Percentiles rank a stretch among this genome's conserved stretches.
These are phyloP conservation scores for Rubroboletus satanas DNA, from an alignment of 768 basidiomycete species.

Conservation along the genomic window DNA sequence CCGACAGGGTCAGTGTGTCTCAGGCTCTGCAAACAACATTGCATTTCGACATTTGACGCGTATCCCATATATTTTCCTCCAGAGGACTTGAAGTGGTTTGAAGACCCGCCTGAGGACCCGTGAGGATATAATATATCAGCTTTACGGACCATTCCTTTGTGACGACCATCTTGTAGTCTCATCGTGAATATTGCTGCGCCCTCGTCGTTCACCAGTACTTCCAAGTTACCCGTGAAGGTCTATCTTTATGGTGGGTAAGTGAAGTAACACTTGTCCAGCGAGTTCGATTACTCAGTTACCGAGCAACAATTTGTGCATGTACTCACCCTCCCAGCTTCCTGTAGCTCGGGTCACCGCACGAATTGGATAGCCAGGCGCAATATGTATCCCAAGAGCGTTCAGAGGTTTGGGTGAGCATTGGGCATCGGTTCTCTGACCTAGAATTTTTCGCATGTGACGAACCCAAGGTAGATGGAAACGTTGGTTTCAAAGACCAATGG, in stretches of 20 bases:
- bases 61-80: slow-evolving; percentile 39
- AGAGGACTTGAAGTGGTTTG: slow-evolving; percentile 60
- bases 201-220: slow-evolving; percentile 36
- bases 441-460: slow-evolving; percentile 67
- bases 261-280: neutral
- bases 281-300: neutral
- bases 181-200: slow-evolving; percentile 64
- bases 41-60: neutral
- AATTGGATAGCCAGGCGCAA: slow-evolving; percentile 57
- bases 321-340: slow-evolving; percentile 48
- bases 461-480: slow-evolving; percentile 63
- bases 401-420: slow-evolving; percentile 72
- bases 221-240: slow-evolving; percentile 59
- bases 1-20: slow-evolving; percentile 52
- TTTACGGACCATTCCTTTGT: neutral
- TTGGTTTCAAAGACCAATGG: slow-evolving; percentile 84
- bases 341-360: slow-evolving; percentile 76
- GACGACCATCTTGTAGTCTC: slow-evolving; percentile 35
- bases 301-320: neutral
- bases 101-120: slow-evolving; percentile 67
- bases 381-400: slow-evolving; percentile 57
- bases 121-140: slow-evolving; percentile 23
- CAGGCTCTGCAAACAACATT: neutral
- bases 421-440: slow-evolving; percentile 69
- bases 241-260: slow-evolving; percentile 74